Evolutionary conservation across 2,329 filamentous ascomycete genomes (phyloP).

Genomic region (Alternaria panax): DNA sequence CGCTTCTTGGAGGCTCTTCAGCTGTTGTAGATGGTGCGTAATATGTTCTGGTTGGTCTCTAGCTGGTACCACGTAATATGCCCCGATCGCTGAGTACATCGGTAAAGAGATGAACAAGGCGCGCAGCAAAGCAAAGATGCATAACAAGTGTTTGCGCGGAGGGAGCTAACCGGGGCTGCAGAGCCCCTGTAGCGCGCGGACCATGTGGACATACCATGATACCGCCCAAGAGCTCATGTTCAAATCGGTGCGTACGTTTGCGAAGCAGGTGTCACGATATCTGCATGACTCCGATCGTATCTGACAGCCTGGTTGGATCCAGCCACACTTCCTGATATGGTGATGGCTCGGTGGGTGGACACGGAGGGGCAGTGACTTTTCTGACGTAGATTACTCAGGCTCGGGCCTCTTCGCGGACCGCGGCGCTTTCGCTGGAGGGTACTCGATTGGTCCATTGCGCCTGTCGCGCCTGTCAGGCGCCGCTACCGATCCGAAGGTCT

Average conservation of each 20-base stretch:
- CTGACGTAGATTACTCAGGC: constrained; percentile 36
- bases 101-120: constrained; percentile 18
- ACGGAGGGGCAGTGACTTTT: constrained; percentile 26
- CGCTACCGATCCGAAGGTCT: constrained; percentile 1
- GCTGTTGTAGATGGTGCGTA: constrained; percentile 34
- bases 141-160: constrained; percentile 10
- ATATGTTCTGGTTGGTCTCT: constrained; percentile 33
- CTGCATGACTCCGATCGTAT: constrained; percentile 34
- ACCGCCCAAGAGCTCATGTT: constrained; percentile 19
- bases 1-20: constrained; percentile 43
- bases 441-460: constrained; percentile 15
- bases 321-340: constrained; percentile 40
- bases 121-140: constrained; percentile 12
- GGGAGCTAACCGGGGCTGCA: constrained; percentile 13
- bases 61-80: constrained; percentile 26
- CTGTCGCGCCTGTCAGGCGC: constrained; percentile 22
- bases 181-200: constrained; percentile 21
- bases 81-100: constrained; percentile 24
- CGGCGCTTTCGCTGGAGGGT: constrained; percentile 2
- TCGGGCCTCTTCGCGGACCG: constrained; percentile 19
- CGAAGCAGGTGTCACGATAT: constrained; percentile 25
- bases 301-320: constrained; percentile 33
- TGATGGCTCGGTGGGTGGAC: constrained; percentile 20
- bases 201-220: constrained; percentile 24
- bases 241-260: constrained; percentile 27